Conservation (phyloP, 2,329 filamentous ascomycete genomes). For the Verticillium tricorpus region DNA sequence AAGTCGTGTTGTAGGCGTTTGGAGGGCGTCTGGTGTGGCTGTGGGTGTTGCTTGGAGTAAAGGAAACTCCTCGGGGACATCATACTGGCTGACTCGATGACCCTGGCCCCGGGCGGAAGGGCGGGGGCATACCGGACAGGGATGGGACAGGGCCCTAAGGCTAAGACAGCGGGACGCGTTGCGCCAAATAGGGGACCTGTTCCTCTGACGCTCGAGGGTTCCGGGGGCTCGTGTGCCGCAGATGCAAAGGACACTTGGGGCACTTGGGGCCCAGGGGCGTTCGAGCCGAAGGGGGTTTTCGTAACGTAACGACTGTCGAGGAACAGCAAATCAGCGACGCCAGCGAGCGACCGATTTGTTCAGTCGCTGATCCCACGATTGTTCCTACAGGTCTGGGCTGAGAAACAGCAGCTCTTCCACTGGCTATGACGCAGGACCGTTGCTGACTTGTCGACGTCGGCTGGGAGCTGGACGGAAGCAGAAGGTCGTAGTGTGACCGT, state of each 20-base stretch:
- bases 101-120: not conserved
- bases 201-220: not conserved
- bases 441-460: not conserved
- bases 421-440: not conserved
- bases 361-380: not conserved
- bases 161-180: not conserved
- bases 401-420: not conserved
- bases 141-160: not conserved
- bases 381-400: not conserved
- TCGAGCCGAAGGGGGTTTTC: not conserved
- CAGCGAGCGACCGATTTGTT: not conserved
- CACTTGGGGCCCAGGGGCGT: not conserved
- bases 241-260: not conserved
- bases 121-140: not conserved
- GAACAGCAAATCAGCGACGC: not conserved
- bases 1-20: conserved; percentile 5
- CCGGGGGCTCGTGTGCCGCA: not conserved
- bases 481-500: not conserved
- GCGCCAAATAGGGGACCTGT: not conserved
- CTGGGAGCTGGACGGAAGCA: not conserved
- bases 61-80: conserved; percentile 17
- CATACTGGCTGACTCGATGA: conserved; percentile 8
- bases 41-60: conserved; percentile 15
- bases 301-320: not conserved
- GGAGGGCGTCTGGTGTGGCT: not conserved